Evolutionary conservation across 495 filamentous ascomycete genomes (phyloP).

Genomic region (Daldinia concentrica): DNA sequence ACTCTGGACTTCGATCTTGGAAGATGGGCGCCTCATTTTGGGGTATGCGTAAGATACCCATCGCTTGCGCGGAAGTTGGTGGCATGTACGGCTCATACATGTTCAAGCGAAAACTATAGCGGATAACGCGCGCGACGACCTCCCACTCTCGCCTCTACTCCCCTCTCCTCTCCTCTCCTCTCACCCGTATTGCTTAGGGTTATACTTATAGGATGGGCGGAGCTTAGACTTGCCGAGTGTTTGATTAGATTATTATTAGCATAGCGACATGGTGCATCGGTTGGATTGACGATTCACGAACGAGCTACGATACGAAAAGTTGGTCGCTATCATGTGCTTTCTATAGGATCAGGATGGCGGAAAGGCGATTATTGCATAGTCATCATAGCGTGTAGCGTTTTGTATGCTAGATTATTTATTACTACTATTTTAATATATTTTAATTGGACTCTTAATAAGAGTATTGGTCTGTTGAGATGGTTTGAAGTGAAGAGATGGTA

Average conservation of each 20-base stretch:
- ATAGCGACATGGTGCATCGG: constrained; percentile 28
- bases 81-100: constrained; percentile 90
- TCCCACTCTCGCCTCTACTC: constrained; percentile 1
- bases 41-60: constrained; percentile 88
- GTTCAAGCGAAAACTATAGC: constrained; percentile 67
- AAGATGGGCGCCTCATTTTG: constrained; percentile 91
- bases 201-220: constrained; percentile 1
- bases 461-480: no score
- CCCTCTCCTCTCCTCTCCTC: neutral
- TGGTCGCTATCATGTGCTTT: constrained; percentile 13
- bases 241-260: constrained; percentile 12
- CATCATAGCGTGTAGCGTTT: constrained; percentile 28
- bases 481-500: no score
- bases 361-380: constrained; percentile 25
- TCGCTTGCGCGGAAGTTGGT: constrained; percentile 78
- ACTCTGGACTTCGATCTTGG: constrained; percentile 70
- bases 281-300: constrained; percentile 23
- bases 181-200: neutral
- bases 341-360: neutral
- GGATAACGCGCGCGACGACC: neutral
- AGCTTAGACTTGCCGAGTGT: neutral
- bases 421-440: constrained; percentile 5
- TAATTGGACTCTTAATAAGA: neutral
- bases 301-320: constrained; percentile 29
- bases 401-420: constrained; percentile 7